These are phyloP conservation scores for Aphanomyces astaci DNA, from an alignment of 352 stramenopile genomes.

Conservation along the genomic window DNA sequence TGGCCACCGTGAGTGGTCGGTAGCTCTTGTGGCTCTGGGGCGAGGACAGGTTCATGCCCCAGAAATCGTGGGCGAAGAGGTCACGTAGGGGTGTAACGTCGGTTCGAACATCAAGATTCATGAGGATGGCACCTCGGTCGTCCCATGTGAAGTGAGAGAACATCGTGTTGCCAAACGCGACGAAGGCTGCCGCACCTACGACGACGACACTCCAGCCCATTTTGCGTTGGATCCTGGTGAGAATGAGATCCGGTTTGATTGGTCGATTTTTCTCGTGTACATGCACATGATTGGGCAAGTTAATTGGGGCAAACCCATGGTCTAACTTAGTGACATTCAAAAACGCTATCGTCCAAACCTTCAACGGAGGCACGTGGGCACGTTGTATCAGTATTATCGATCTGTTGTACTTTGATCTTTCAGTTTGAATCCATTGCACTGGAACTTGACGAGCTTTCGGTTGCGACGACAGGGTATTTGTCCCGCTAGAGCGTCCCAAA, in stretches of 20 bases:
- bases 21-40: constrained; percentile 82
- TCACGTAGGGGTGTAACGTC: constrained; percentile 30
- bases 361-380: too few relatives aligned
- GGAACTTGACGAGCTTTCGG: background rate
- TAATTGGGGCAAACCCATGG: background rate
- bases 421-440: background rate
- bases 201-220: background rate
- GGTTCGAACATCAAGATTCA: constrained; percentile 48
- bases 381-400: background rate
- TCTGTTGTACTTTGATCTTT: too few relatives aligned
- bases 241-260: background rate
- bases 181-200: constrained; percentile 33
- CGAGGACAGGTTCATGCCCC: constrained; percentile 56
- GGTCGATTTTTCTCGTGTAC: too few relatives aligned
- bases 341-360: too few relatives aligned
- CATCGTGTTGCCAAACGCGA: constrained; percentile 43
- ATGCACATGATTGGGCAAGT: background rate
- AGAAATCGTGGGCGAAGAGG: constrained; percentile 79
- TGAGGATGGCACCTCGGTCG: constrained; percentile 70
- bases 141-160: constrained; percentile 82
- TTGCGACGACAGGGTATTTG: background rate
- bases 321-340: too few relatives aligned
- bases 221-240: background rate
- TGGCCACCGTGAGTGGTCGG: constrained; percentile 67
- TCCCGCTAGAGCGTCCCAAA: background rate